Evolutionary conservation across 2,329 filamentous ascomycete species (phyloP).

Genomic region (Westerdykella sp.): DNA sequence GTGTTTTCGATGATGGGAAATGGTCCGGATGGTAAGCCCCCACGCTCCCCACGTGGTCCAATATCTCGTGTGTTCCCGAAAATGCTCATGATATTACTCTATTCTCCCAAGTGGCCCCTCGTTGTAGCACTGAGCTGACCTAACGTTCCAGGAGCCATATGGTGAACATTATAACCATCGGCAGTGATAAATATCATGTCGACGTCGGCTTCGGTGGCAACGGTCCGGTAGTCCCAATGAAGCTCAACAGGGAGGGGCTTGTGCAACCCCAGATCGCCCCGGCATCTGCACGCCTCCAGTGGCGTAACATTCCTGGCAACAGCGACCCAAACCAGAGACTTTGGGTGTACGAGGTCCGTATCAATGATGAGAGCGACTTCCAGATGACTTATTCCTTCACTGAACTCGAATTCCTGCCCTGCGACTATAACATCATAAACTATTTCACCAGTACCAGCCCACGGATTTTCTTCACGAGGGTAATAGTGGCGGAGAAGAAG

Average conservation of each 20-base stretch:
- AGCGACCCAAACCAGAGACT: slow-evolving; percentile 35
- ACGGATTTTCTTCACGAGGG: slow-evolving; percentile 28
- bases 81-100: background rate
- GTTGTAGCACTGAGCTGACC: background rate
- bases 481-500: slow-evolving; percentile 46
- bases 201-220: slow-evolving; percentile 42
- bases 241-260: slow-evolving; percentile 25
- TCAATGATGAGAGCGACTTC: slow-evolving; percentile 46
- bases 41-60: background rate
- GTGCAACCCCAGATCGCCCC: slow-evolving; percentile 27
- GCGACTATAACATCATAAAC: slow-evolving; percentile 31
- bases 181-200: slow-evolving; percentile 29
- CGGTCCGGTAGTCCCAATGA: slow-evolving; percentile 36
- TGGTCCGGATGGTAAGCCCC: slow-evolving; percentile 27
- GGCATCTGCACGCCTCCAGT: slow-evolving; percentile 27
- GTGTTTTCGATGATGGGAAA: slow-evolving; percentile 29
- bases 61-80: slow-evolving; percentile 1
- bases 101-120: slow-evolving; percentile 1
- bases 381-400: slow-evolving; percentile 59
- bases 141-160: slow-evolving; percentile 36
- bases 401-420: slow-evolving; percentile 32
- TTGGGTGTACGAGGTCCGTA: slow-evolving; percentile 40
- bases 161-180: slow-evolving; percentile 41
- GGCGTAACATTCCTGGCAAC: slow-evolving; percentile 28
- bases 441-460: slow-evolving; percentile 31